A percentile compares a stretch with the other conserved stretches of the same genome.
Evolutionary conservation across 2,329 filamentous ascomycete species (phyloP).

Genomic region (Beauveria sp.): DNA sequence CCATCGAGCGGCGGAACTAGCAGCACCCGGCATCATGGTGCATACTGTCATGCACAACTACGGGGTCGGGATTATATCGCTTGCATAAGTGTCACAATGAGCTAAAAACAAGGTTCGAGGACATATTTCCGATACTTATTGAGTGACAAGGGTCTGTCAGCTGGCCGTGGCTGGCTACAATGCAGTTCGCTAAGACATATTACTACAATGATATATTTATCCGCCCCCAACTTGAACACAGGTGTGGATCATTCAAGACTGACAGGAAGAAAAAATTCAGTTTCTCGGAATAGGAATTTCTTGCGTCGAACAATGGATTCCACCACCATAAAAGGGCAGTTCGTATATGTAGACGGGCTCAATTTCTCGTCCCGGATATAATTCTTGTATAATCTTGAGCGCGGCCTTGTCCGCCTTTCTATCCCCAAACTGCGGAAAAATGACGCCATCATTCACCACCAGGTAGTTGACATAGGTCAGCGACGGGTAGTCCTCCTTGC

Average conservation of each 20-base stretch:
- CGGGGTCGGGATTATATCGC: not conserved
- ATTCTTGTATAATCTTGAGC: slow-evolving; percentile 9
- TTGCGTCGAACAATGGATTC: slow-evolving; percentile 23
- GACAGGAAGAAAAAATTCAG: not conserved
- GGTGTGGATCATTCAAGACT: no score
- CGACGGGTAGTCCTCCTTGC: slow-evolving; percentile 8
- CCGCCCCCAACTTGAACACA: no score
- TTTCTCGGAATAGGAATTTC: slow-evolving; percentile 16
- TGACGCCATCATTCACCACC: slow-evolving; percentile 22
- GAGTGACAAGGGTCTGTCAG: not conserved
- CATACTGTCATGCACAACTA: not conserved
- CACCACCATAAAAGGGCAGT: slow-evolving; percentile 18
- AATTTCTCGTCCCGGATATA: slow-evolving; percentile 15
- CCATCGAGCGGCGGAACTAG: not conserved
- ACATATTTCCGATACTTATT: not conserved
- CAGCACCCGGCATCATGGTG: not conserved
- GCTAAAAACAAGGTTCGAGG: not conserved
- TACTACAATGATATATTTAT: no score
- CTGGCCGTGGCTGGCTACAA: no score
- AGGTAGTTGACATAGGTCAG: slow-evolving; percentile 21
- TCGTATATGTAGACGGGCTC: slow-evolving; percentile 14
- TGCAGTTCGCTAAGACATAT: no score
- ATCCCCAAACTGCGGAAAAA: slow-evolving; percentile 22
- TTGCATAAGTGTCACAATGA: not conserved
- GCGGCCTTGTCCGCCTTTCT: slow-evolving; percentile 18